A percentile compares a stretch with the other conserved stretches of the same genome.
These are phyloP conservation scores for Cryphonectria naterciae DNA, from an alignment of 2,329 filamentous ascomycete genomes.

Conservation along the genomic window DNA sequence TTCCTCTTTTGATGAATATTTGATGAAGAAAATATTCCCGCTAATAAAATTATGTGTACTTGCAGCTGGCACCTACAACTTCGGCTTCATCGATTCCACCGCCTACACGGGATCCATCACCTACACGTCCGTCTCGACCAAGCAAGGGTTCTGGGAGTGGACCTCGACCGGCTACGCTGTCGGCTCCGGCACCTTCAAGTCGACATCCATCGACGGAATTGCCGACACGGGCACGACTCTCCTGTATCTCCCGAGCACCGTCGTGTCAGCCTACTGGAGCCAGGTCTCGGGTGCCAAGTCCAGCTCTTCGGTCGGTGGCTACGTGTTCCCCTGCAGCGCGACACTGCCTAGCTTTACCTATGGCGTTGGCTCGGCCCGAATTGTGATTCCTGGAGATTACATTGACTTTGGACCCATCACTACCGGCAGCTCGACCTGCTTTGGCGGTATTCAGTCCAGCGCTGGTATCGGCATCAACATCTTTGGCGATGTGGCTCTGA, in stretches of 20 bases:
- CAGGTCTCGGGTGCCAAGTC: constrained; percentile 48
- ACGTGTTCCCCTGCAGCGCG: constrained; percentile 31
- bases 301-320: constrained; percentile 31
- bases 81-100: constrained; percentile 54
- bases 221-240: constrained; percentile 62
- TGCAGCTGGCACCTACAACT: constrained; percentile 36
- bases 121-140: constrained; percentile 57
- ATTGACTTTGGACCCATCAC: constrained; percentile 30
- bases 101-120: constrained; percentile 60
- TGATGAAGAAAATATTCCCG: not conserved
- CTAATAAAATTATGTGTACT: too few relatives aligned
- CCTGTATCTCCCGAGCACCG: constrained; percentile 49
- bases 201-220: constrained; percentile 45
- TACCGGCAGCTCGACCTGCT: constrained; percentile 29
- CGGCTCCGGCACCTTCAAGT: constrained; percentile 40
- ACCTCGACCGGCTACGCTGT: constrained; percentile 39
- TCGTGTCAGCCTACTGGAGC: constrained; percentile 54
- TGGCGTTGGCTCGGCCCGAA: constrained; percentile 27
- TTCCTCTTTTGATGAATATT: not conserved
- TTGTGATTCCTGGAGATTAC: constrained; percentile 31
- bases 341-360: constrained; percentile 31
- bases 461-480: constrained; percentile 33
- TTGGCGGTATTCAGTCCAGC: constrained; percentile 29
- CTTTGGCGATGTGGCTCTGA: constrained; percentile 35
- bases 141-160: constrained; percentile 67